Conservation (phyloP, 495 filamentous ascomycete species). For the Articulospora tetracladia region DNA sequence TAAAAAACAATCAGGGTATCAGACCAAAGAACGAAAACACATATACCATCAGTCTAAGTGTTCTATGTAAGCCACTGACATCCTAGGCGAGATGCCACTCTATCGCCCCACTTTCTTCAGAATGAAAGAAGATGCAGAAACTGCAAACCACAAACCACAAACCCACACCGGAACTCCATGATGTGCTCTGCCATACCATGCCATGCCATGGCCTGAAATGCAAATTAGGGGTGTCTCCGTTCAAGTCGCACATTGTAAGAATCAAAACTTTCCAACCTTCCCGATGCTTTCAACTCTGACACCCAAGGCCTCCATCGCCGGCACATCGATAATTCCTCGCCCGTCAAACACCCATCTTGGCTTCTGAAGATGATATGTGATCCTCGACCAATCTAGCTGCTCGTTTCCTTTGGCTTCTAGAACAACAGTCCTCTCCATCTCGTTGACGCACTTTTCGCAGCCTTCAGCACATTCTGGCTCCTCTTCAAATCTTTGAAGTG, state of each 20-base stretch:
- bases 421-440: conserved; percentile 12
- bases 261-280: conserved; percentile 9
- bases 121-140: not conserved
- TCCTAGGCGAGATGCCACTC: not conserved
- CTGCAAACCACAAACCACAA: not conserved
- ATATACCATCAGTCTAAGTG: not conserved
- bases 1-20: not conserved
- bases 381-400: conserved; percentile 23
- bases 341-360: conserved; percentile 30
- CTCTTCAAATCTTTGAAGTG: conserved; percentile 10
- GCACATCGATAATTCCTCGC: conserved; percentile 12
- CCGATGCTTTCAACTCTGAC: conserved; percentile 22
- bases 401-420: conserved; percentile 5
- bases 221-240: too few relatives aligned
- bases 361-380: conserved; percentile 19
- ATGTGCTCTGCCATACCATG: too few relatives aligned
- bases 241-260: too few relatives aligned
- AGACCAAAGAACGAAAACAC: not conserved
- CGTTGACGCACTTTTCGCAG: conserved; percentile 4
- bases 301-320: conserved; percentile 15
- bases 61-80: not conserved
- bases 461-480: conserved; percentile 15
- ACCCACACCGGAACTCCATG: too few relatives aligned
- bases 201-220: too few relatives aligned
- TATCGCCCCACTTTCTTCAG: not conserved